Percentiles rank a stretch among this genome's conserved stretches.
These are phyloP conservation scores for Trichoderma sp. DNA, from an alignment of 2,329 filamentous ascomycete species.

Conservation along the genomic window DNA sequence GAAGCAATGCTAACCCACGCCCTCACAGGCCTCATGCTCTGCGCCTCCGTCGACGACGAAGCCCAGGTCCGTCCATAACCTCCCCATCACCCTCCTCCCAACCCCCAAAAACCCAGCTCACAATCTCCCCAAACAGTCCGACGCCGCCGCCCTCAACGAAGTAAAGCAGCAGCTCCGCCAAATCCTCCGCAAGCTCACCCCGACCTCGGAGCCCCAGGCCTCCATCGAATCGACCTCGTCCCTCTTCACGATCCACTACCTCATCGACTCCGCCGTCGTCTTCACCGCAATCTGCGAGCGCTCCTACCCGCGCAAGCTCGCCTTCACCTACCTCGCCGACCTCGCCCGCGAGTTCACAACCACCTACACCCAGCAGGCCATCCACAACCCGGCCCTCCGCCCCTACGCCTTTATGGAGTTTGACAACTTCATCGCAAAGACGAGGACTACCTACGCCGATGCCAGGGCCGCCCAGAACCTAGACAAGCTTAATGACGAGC, in stretches of 20 bases:
- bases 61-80: conserved; percentile 58
- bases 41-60: conserved; percentile 91
- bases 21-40: conserved; percentile 80
- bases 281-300: conserved; percentile 93
- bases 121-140: conserved; percentile 47
- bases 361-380: conserved; percentile 74
- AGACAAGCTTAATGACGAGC: conserved; percentile 93
- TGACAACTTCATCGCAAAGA: conserved; percentile 93
- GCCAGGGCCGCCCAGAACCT: conserved; percentile 88
- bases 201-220: conserved; percentile 86
- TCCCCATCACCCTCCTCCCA: neutral
- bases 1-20: neutral
- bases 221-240: conserved; percentile 80
- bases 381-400: conserved; percentile 73
- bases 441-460: conserved; percentile 92
- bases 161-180: conserved; percentile 91
- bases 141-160: conserved; percentile 72
- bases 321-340: conserved; percentile 96
- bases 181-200: conserved; percentile 83
- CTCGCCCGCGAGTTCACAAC: conserved; percentile 87
- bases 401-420: conserved; percentile 98
- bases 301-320: conserved; percentile 95
- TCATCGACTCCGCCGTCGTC: conserved; percentile 79
- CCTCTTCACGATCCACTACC: conserved; percentile 83
- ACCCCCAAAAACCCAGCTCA: neutral